Conservation (phyloP, 345 rosid species). For the Eucalyptus melliodora region DNA sequence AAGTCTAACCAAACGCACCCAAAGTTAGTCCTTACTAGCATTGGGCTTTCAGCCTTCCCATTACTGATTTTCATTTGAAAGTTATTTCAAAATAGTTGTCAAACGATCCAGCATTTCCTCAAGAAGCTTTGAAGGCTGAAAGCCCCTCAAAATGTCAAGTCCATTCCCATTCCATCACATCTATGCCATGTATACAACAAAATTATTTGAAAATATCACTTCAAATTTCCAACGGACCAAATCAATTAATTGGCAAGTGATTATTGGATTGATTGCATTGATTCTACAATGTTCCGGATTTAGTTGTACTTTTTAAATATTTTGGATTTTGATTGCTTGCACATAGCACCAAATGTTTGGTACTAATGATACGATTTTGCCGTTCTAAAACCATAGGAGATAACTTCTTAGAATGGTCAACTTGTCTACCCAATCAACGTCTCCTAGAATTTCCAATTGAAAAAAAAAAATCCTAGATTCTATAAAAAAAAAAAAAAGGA, state of each 20-base stretch:
- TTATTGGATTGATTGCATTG: not conserved
- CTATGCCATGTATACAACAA: not conserved
- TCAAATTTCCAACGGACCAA: not conserved
- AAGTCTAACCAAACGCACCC: no score
- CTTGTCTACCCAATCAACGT: not conserved
- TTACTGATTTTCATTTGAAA: no score
- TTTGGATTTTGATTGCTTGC: not conserved
- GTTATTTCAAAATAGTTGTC: no score
- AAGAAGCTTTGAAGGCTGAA: rapidly evolving
- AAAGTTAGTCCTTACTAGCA: no score
- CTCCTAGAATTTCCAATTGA: no score
- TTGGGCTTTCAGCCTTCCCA: rapidly evolving
- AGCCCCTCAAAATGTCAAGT: no score
- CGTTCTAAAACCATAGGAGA: not conserved
- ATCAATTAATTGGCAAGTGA: not conserved
- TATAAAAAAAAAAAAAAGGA: not conserved
- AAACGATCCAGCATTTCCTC: no score
- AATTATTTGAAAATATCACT: not conserved
- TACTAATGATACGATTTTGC: not conserved
- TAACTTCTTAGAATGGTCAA: not conserved
- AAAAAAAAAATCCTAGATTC: not conserved
- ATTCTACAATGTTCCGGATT: not conserved
- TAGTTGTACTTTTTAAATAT: not conserved
- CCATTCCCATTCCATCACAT: not conserved
- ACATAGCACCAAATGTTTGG: not conserved